Percentiles rank a stretch among this genome's conserved stretches.
These are phyloP conservation scores for Trichophyton mentagrophytes DNA, from an alignment of 2,329 filamentous ascomycete genomes.

Conservation along the genomic window DNA sequence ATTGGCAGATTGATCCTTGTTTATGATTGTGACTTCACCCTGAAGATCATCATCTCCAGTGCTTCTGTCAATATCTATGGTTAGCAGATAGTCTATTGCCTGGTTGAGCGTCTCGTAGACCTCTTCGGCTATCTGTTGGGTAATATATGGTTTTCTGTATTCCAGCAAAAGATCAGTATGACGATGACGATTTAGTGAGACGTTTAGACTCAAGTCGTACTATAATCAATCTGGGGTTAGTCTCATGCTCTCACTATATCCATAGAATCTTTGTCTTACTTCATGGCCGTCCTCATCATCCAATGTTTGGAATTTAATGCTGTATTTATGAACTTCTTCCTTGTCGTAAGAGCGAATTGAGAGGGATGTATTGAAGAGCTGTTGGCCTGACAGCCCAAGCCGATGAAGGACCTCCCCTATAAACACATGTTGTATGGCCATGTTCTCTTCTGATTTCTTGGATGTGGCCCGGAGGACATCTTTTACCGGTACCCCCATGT, in stretches of 20 bases:
- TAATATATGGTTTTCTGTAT: not conserved
- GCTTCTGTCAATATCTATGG: not conserved
- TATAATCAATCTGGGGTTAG: not conserved
- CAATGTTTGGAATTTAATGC: not conserved
- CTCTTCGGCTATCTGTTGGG: not conserved
- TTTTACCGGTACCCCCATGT: constrained; percentile 25
- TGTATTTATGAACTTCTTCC: not conserved
- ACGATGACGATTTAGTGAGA: not conserved
- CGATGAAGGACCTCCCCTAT: constrained; percentile 36
- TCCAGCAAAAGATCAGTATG: not conserved
- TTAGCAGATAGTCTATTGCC: not conserved
- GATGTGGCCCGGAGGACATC: constrained; percentile 48
- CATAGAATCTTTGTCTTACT: not conserved
- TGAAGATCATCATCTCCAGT: not conserved
- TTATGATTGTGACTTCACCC: not conserved
- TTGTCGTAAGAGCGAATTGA: not conserved
- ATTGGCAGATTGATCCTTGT: not conserved
- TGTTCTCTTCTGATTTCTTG: constrained; percentile 42
- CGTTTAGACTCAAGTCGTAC: not conserved
- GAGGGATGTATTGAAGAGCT: constrained; percentile 29
- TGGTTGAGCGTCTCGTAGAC: not conserved
- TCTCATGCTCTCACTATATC: not conserved
- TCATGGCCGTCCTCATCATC: not conserved
- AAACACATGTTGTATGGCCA: constrained; percentile 49
- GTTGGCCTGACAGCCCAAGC: constrained; percentile 23